phyloP scores from a whole-genome alignment of 345 rosid genomes.

The Citrus maxima region DNA sequence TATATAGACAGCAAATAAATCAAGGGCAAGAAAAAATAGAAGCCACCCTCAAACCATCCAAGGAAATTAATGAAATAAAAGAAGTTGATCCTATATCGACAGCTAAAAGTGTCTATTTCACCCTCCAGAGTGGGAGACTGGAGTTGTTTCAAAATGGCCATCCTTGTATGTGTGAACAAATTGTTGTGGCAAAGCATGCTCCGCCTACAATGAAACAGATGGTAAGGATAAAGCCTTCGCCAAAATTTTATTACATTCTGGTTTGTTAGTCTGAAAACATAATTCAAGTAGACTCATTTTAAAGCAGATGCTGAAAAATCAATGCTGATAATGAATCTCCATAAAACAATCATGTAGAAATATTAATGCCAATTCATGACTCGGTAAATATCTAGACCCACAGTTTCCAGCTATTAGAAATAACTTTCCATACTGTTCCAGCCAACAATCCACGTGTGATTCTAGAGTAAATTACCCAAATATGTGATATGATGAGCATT shows the following conservation, averaged over 20 bases:
- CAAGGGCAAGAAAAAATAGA: slow-evolving; percentile 12
- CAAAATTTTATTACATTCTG: background rate
- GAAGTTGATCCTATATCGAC: slow-evolving; percentile 14
- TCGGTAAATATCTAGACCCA: background rate
- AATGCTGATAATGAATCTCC: background rate
- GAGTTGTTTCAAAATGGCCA: slow-evolving; percentile 76
- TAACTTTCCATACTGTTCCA: background rate
- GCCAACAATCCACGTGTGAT: background rate
- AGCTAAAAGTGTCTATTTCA: slow-evolving; percentile 23
- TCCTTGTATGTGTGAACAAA: slow-evolving; percentile 57
- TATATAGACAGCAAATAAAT: slow-evolving; percentile 20
- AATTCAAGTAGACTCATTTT: background rate
- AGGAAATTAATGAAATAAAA: slow-evolving; percentile 18
- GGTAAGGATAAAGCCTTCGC: background rate
- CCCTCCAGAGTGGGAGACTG: slow-evolving; percentile 96
- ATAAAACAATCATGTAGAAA: background rate
- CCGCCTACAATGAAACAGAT: slow-evolving; percentile 51
- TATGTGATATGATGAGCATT: background rate
- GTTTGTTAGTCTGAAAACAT: background rate
- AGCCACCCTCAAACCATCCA: slow-evolving; percentile 18
- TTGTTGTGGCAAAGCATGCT: slow-evolving; percentile 91
- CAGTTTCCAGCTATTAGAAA: background rate
- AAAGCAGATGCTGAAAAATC: background rate
- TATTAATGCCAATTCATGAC: background rate
- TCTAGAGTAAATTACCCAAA: background rate